These are phyloP conservation scores for Lasiodiplodia theobromae DNA, from an alignment of 2,329 filamentous ascomycete genomes.

Conservation along the genomic window DNA sequence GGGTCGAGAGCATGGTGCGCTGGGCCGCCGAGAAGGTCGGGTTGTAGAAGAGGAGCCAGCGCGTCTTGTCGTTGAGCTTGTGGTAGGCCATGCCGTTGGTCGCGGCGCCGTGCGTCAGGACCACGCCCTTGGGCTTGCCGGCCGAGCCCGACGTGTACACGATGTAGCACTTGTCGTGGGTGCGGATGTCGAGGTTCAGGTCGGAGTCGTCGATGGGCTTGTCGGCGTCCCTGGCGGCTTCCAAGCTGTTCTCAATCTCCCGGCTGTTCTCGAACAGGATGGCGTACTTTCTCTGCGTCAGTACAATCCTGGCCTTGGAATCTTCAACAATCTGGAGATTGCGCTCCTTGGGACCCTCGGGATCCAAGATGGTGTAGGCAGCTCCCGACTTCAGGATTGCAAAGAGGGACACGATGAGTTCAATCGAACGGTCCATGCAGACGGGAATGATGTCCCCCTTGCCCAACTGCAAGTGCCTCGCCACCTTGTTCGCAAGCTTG, in stretches of 20 bases:
- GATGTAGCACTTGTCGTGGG: slow-evolving; percentile 14
- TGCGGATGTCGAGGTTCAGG: not conserved
- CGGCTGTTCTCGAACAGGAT: not conserved
- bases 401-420: slow-evolving; percentile 44
- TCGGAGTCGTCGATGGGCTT: not conserved
- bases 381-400: slow-evolving; percentile 47
- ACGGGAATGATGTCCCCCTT: slow-evolving; percentile 36
- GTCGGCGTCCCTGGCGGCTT: not conserved
- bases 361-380: slow-evolving; percentile 47
- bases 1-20: slow-evolving; percentile 35
- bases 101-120: slow-evolving; percentile 20
- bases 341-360: slow-evolving; percentile 45
- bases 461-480: not conserved
- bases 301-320: not conserved
- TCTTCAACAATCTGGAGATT: slow-evolving; percentile 43
- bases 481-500: not conserved
- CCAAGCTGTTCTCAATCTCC: not conserved
- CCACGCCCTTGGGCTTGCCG: slow-evolving; percentile 24
- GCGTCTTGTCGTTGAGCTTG: not conserved
- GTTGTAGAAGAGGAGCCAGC: slow-evolving; percentile 5
- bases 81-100: not conserved
- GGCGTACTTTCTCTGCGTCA: not conserved
- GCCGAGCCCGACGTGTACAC: slow-evolving; percentile 26
- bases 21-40: slow-evolving; percentile 6
- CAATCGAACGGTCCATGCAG: slow-evolving; percentile 47